Conservation (phyloP, 768 basidiomycete species). For the Agaricus blazei region DNA sequence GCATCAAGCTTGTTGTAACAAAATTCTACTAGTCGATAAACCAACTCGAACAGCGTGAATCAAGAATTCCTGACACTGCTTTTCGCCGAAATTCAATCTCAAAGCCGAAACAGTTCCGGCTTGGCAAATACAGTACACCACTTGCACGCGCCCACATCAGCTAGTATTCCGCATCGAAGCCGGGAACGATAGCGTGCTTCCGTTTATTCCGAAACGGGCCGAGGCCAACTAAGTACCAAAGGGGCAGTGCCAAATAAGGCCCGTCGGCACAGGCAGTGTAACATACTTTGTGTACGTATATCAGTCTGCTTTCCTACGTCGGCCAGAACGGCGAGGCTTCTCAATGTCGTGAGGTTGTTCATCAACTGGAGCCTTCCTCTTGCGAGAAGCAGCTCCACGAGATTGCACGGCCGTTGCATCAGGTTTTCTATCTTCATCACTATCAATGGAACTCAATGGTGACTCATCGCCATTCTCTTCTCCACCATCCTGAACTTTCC, state of each 20-base stretch:
- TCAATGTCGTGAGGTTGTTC: neutral
- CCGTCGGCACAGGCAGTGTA: neutral
- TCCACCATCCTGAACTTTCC: neutral
- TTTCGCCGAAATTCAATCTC: no score
- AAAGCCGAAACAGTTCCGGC: no score
- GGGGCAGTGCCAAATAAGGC: neutral
- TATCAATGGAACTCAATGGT: slow-evolving; percentile 2
- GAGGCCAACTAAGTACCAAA: no score
- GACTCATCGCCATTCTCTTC: neutral
- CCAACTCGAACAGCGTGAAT: no score
- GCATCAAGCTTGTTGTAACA: no score
- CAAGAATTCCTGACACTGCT: no score
- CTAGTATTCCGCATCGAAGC: no score
- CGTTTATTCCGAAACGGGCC: no score
- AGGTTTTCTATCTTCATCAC: neutral
- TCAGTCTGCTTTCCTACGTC: neutral
- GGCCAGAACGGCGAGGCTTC: slow-evolving; percentile 5
- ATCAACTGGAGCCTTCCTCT: slow-evolving; percentile 3
- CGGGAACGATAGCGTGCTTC: no score
- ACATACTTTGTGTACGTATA: neutral
- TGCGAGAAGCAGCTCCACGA: neutral
- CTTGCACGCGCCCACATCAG: no score
- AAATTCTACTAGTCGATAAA: no score
- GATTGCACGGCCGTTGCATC: neutral
- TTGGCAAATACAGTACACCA: neutral